Base-by-base conservation (phyloP, 805 yeast species). In the Lachancea nothofagi region DNA sequence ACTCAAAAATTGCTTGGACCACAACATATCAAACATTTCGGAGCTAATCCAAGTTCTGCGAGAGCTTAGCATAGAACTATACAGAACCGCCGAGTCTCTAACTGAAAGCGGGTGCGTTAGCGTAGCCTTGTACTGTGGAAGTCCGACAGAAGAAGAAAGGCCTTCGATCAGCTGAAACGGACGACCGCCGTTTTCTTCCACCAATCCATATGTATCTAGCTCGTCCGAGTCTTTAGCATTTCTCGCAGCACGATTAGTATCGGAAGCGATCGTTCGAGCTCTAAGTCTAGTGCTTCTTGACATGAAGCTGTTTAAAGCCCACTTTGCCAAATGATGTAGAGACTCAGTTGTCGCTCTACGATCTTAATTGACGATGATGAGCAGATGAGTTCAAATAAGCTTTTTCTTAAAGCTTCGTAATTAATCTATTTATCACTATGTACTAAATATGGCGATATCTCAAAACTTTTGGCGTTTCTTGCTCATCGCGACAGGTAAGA, bases 1-100 rank as follows among this genome's bases (percentile, higher is more conserved):
- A 62, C 61, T 40, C 58, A 70, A 38, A 66, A 70, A 38, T 36
- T 80, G 83, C 44, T 83, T 77, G 6, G 81, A 71, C 96, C 97
- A 90, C 51, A 79, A 86, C 33, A 82, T 68, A 43, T 76, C 77
- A 53, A 90, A 88, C 72, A 87, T 76, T 25, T 72, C 72, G 3
- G 81, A 70, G 61, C 79, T 54, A 45, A 80, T 57, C 84, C 85
- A 75, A 29, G 78, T 67, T 47, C 72, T 73, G 26, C 97, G 67
- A 0, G 97, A 89, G 27, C 75, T 74, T 53, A 83, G 71, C 40
- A 89, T 61, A 0, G 96, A 79, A 22, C 77, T 71, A 53, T 83
- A 82, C 7, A 84, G 55, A 0, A 82, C 82, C 0, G 85, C 87
- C 33, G 86, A 72, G 50, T 85, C 95, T 51, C 76, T 77, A 8